Conservation (phyloP, 371 early-diverging fungal genomes). For the Mortierella sp. region DNA sequence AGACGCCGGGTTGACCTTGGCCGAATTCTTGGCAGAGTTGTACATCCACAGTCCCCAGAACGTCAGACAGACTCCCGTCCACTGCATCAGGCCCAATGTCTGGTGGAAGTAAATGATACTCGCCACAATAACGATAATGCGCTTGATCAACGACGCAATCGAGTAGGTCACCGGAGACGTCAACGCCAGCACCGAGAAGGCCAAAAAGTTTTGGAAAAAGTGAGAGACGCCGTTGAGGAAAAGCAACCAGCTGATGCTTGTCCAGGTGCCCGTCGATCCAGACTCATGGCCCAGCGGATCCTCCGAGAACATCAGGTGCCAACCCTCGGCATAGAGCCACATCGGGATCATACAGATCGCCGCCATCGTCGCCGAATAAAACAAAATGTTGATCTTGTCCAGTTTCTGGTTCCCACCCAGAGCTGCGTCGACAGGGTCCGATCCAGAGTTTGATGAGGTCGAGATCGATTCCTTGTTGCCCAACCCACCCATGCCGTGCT, state of each 20-base stretch:
- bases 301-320: slow-evolving; percentile 49
- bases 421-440: slow-evolving; percentile 42
- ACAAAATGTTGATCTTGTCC: slow-evolving; percentile 89
- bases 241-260: slow-evolving; percentile 56
- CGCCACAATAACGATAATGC: slow-evolving; percentile 91
- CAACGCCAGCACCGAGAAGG: slow-evolving; percentile 83
- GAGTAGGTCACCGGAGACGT: slow-evolving; percentile 92
- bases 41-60: slow-evolving; percentile 91
- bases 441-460: not conserved
- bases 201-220: slow-evolving; percentile 86
- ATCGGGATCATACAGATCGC: slow-evolving; percentile 84
- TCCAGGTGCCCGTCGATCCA: slow-evolving; percentile 27
- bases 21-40: slow-evolving; percentile 76
- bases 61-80: slow-evolving; percentile 82
- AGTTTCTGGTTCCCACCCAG: slow-evolving; percentile 61
- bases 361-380: slow-evolving; percentile 80
- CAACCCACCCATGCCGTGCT: slow-evolving; percentile 43
- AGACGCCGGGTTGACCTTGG: slow-evolving; percentile 38
- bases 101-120: slow-evolving; percentile 90
- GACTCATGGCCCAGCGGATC: slow-evolving; percentile 15
- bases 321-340: slow-evolving; percentile 85
- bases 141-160: slow-evolving; percentile 88
- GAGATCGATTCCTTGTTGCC: slow-evolving; percentile 42
- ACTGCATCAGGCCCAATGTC: slow-evolving; percentile 72
- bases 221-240: slow-evolving; percentile 84